Percentiles rank a stretch among this genome's conserved stretches.
Conservation (phyloP, 352 stramenopile genomes). For the Phytopythium litorale region DNA sequence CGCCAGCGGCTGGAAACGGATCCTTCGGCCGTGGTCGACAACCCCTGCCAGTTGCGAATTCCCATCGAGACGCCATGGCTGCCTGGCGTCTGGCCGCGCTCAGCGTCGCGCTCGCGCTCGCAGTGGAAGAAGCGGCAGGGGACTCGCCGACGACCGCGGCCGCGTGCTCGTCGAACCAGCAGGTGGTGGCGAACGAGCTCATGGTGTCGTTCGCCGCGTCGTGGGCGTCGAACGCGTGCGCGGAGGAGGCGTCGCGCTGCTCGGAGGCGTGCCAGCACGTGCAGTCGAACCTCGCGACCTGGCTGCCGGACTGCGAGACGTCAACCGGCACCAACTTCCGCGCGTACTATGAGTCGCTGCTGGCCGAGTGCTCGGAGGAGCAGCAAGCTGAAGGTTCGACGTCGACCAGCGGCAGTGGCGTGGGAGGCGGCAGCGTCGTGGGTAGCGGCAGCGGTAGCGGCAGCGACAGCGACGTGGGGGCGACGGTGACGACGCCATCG, state of each 20-base stretch:
- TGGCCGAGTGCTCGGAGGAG: background rate
- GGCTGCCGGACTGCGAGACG: background rate
- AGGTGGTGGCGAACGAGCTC: background rate
- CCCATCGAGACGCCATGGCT: background rate
- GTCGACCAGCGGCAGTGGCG: background rate
- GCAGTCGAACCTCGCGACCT: background rate
- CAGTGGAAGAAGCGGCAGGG: background rate
- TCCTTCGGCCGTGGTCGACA: background rate
- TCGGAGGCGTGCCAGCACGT: background rate
- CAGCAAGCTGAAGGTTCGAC: background rate
- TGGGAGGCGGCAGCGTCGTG: background rate
- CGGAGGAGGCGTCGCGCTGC: background rate
- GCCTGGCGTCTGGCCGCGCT: background rate
- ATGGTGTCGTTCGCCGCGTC: background rate
- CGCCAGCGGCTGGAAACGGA: background rate
- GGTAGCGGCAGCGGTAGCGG: background rate
- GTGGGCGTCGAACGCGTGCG: background rate
- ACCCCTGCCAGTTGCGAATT: background rate
- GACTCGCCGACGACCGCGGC: background rate
- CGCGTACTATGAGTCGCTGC: conserved; percentile 2
- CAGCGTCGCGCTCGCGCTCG: background rate
- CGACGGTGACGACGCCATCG: background rate
- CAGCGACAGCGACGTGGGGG: background rate
- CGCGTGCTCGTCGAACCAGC: background rate
- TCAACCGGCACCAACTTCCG: background rate